A percentile compares a stretch with the other conserved stretches of the same genome.
phyloP scores from a whole-genome alignment of 2,329 filamentous ascomycete genomes.

The Ascochyta clinopodiicola region DNA sequence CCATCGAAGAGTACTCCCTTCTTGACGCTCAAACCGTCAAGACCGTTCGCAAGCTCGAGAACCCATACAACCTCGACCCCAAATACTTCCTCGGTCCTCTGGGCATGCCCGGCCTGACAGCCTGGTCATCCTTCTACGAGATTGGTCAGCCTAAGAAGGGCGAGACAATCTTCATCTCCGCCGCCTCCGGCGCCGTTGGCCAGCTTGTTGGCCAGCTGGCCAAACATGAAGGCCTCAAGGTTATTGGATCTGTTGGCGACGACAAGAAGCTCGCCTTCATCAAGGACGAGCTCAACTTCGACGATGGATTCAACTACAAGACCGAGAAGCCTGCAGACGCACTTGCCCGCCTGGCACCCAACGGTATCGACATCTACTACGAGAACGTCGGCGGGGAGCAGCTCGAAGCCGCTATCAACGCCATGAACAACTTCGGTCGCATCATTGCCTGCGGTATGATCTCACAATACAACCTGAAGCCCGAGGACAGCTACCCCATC shows the following conservation, averaged over 20 bases:
- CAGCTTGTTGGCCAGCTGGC: conserved; percentile 84
- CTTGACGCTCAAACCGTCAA: conserved; percentile 58
- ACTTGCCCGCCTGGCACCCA: conserved; percentile 71
- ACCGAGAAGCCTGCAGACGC: conserved; percentile 74
- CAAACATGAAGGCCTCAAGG: conserved; percentile 78
- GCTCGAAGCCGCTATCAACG: conserved; percentile 69
- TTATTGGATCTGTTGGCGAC: conserved; percentile 80
- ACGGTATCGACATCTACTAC: conserved; percentile 84
- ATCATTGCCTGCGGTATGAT: conserved; percentile 72
- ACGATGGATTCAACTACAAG: conserved; percentile 87
- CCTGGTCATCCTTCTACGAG: conserved; percentile 75
- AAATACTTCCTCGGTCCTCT: conserved; percentile 76
- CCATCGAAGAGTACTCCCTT: conserved; percentile 72
- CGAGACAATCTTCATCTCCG: conserved; percentile 82
- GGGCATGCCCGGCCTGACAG: conserved; percentile 79
- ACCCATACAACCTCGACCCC: conserved; percentile 71
- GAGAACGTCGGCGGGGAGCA: conserved; percentile 82
- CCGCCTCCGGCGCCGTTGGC: conserved; percentile 81
- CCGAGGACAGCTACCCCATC: conserved; percentile 67
- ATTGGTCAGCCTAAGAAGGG: conserved; percentile 78
- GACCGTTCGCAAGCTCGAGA: conserved; percentile 65
- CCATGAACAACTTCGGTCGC: conserved; percentile 70
- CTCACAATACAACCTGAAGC: conserved; percentile 73
- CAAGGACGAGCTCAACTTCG: conserved; percentile 71
- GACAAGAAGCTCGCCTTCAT: conserved; percentile 83